phyloP scores from a whole-genome alignment of 2,329 filamentous ascomycete genomes.

The Apiospora malaysiana region DNA sequence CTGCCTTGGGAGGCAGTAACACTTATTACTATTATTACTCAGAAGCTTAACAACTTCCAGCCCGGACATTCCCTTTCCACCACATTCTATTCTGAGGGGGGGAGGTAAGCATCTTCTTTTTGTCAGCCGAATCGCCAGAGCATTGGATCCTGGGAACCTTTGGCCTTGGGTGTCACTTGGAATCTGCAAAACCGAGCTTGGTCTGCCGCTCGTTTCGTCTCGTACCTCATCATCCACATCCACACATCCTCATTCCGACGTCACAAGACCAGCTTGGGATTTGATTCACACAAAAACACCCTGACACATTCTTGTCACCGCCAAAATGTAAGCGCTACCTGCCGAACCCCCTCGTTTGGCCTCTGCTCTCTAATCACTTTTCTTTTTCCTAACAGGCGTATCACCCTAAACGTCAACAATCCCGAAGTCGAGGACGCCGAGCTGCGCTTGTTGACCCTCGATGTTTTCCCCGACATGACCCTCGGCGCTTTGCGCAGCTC shows the following conservation, averaged over 20 bases:
- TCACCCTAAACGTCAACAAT: slow-evolving; percentile 75
- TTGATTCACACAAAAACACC: slow-evolving; percentile 12
- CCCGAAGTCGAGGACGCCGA: slow-evolving; percentile 66
- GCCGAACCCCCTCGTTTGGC: not conserved
- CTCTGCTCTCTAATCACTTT: not conserved
- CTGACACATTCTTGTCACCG: slow-evolving; percentile 17
- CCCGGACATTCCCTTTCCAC: not conserved
- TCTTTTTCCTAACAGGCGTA: slow-evolving; percentile 59
- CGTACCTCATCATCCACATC: slow-evolving; percentile 9
- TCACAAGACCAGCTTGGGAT: slow-evolving; percentile 13
- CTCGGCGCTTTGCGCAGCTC: slow-evolving; percentile 85
- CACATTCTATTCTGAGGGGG: slow-evolving; percentile 9
- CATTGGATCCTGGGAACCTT: not conserved
- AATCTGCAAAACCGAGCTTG: slow-evolving; percentile 8
- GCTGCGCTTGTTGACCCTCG: slow-evolving; percentile 66
- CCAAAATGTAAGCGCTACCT: slow-evolving; percentile 20
- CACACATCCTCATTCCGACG: slow-evolving; percentile 6
- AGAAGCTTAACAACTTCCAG: slow-evolving; percentile 12
- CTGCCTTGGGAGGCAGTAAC: not conserved
- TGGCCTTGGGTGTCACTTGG: not conserved
- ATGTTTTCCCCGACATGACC: slow-evolving; percentile 73
- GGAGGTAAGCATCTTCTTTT: slow-evolving; percentile 14
- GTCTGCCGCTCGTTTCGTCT: slow-evolving; percentile 4
- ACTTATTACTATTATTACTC: not conserved
- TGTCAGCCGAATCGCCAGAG: slow-evolving; percentile 12